phyloP scores from a whole-genome alignment of 208 protist genomes.

The Leishmania major region DNA sequence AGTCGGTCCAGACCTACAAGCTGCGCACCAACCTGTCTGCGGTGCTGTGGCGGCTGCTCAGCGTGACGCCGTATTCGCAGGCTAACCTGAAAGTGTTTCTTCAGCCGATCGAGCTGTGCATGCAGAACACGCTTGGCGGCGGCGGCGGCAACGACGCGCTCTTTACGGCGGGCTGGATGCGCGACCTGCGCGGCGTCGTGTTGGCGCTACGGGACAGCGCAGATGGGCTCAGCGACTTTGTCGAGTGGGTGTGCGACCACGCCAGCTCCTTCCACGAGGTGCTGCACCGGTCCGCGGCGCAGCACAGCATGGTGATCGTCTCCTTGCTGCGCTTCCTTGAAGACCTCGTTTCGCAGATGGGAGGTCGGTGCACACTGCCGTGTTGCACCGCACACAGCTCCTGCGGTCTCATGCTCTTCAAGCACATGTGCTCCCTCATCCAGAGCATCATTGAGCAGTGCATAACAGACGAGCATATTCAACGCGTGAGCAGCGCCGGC shows the following conservation, averaged over 20 bases:
- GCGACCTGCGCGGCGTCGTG: slow-evolving; percentile 75
- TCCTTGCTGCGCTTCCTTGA: slow-evolving; percentile 75
- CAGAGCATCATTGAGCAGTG: slow-evolving; percentile 63
- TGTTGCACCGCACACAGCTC: slow-evolving; percentile 65
- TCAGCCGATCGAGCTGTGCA: slow-evolving; percentile 64
- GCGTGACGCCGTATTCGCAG: slow-evolving; percentile 35
- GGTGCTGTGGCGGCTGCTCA: slow-evolving; percentile 67
- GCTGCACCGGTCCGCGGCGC: slow-evolving; percentile 36
- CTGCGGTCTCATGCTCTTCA: slow-evolving; percentile 78
- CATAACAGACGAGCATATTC: slow-evolving; percentile 66
- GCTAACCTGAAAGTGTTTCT: slow-evolving; percentile 57
- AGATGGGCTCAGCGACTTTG: slow-evolving; percentile 61
- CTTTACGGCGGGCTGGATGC: slow-evolving; percentile 87
- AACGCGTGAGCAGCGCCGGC: slow-evolving; percentile 28
- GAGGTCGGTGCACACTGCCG: slow-evolving; percentile 42
- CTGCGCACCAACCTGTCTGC: slow-evolving; percentile 74
- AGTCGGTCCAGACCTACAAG: slow-evolving; percentile 76
- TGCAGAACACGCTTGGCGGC: slow-evolving; percentile 64
- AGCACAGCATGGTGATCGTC: slow-evolving; percentile 66
- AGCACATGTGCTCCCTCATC: slow-evolving; percentile 62
- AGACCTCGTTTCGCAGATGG: slow-evolving; percentile 59
- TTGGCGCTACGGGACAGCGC: slow-evolving; percentile 50
- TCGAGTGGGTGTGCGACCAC: slow-evolving; percentile 78
- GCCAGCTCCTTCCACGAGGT: slow-evolving; percentile 46
- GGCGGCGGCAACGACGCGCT: slow-evolving; percentile 44